Evolutionary conservation across 2,329 filamentous ascomycete genomes (phyloP), one percentile per base, ranked within the genome.

Genomic region (Xylaria sp.): DNA sequence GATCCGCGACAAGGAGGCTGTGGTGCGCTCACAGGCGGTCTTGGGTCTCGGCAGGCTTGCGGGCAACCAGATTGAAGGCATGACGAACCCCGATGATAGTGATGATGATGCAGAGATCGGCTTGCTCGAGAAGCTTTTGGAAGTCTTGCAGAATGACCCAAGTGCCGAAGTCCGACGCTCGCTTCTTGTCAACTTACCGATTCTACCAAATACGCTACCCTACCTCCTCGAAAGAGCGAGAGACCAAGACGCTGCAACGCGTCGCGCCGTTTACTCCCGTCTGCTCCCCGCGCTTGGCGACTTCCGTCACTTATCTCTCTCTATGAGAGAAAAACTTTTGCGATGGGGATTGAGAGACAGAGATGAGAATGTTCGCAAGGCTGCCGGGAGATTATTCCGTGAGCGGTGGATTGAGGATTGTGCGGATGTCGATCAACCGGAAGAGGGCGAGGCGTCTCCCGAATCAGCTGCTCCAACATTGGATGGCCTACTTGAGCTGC

Each of bases 401-500:
- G 93, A 97, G 72, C 87, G 92, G n/a, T 99, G 95, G 95, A 94
- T 99, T 63, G 94, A 98, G 73, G 92, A 98, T 72, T 97, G 93
- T 70, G 93, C 91, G 5, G 89, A 89, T 2, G 82, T 85, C 1
- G 80, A 83, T 7, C 84, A 88, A 37, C 85, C 86, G 49, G 81
- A 82, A 17, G 85, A 86, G 38, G 79, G 84, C 9, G 84, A 84
- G 29, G 83, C 83, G 48, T 82, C 83, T 4, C 78, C 78, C 15
- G 83, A 87, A 60, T 78, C 85, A 5, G 83, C 85, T 1, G 83
- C 84, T 1, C 90, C 91, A 0, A 94, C 84, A 62, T 85, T 95
- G 9, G 89, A 94, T n/a, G 93, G 90, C 0, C 81, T 99, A 5
- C 84, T 95, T 3, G 95, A 99, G 75, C 84, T 99, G 0, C 82